Percentiles rank a stretch among this genome's conserved stretches.
Evolutionary conservation across 1,139 yeast genomes (phyloP).

Genomic region (Diutina sp.): DNA sequence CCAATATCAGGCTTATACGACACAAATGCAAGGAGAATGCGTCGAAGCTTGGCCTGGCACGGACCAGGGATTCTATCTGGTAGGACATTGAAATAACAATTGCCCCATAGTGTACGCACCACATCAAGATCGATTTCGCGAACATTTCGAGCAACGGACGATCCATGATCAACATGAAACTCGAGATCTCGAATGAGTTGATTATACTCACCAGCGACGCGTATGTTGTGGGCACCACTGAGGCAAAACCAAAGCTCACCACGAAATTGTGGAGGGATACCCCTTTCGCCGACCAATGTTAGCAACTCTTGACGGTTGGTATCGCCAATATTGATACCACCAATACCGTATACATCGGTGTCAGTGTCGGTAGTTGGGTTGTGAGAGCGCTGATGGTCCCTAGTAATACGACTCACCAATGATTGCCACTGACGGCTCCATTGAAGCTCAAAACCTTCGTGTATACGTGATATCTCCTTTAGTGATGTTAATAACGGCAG

Average conservation of each 20-base stretch:
- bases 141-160: conserved; percentile 14
- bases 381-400: background rate
- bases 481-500: background rate
- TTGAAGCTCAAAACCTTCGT: background rate
- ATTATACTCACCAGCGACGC: conserved; percentile 39
- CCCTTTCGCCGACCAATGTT: conserved; percentile 20
- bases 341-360: background rate
- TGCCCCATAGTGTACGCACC: conserved; percentile 44
- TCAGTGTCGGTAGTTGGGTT: background rate
- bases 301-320: background rate
- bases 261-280: conserved; percentile 38
- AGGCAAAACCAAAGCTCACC: conserved; percentile 42
- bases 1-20: conserved; percentile 38
- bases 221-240: conserved; percentile 34
- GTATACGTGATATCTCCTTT: background rate
- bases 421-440: background rate
- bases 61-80: conserved; percentile 37
- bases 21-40: conserved; percentile 42
- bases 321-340: background rate
- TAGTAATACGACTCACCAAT: background rate
- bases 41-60: conserved; percentile 33
- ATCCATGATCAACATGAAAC: conserved; percentile 2
- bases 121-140: conserved; percentile 42
- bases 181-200: conserved; percentile 9
- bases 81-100: conserved; percentile 33